phyloP scores from a whole-genome alignment of 2,329 filamentous ascomycete species.

The Xylaria arbuscula region DNA sequence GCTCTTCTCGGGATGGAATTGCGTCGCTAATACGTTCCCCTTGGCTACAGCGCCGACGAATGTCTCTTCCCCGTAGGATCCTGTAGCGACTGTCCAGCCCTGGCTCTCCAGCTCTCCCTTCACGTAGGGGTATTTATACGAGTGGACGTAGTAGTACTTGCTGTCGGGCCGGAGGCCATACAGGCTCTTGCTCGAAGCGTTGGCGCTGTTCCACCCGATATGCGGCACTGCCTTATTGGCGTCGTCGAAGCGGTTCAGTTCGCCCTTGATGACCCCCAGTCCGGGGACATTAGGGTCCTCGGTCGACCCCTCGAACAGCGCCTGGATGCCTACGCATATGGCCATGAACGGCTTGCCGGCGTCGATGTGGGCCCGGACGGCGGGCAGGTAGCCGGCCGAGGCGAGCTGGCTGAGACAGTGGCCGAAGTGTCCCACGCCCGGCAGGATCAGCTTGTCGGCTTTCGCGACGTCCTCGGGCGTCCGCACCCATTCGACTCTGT shows the following conservation, averaged over 20 bases:
- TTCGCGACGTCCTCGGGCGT: constrained; percentile 84
- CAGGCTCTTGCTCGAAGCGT: constrained; percentile 67
- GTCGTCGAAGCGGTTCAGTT: constrained; percentile 81
- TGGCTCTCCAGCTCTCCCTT: constrained; percentile 78
- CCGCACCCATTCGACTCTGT: constrained; percentile 90
- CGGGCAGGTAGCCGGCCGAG: constrained; percentile 83
- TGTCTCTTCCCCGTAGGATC: constrained; percentile 84
- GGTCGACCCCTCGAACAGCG: constrained; percentile 85
- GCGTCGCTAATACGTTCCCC: constrained; percentile 87
- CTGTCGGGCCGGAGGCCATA: constrained; percentile 83
- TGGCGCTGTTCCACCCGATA: constrained; percentile 97
- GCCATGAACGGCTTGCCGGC: constrained; percentile 98
- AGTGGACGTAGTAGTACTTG: constrained; percentile 99
- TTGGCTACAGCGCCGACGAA: constrained; percentile 92
- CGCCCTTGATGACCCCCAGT: constrained; percentile 77
- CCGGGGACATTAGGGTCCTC: constrained; percentile 80
- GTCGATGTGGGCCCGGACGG: constrained; percentile 83
- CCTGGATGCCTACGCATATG: constrained; percentile 95
- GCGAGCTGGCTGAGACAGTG: constrained; percentile 90
- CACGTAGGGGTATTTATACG: constrained; percentile 84
- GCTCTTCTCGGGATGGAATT: constrained; percentile 98
- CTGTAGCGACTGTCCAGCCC: constrained; percentile 94
- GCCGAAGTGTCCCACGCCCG: constrained; percentile 96
- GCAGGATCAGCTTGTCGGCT: constrained; percentile 94
- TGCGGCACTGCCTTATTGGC: constrained; percentile 91